A percentile compares a stretch with the other conserved stretches of the same genome.
Conservation (phyloP, 352 stramenopile species). For the Plasmopara viticola region DNA sequence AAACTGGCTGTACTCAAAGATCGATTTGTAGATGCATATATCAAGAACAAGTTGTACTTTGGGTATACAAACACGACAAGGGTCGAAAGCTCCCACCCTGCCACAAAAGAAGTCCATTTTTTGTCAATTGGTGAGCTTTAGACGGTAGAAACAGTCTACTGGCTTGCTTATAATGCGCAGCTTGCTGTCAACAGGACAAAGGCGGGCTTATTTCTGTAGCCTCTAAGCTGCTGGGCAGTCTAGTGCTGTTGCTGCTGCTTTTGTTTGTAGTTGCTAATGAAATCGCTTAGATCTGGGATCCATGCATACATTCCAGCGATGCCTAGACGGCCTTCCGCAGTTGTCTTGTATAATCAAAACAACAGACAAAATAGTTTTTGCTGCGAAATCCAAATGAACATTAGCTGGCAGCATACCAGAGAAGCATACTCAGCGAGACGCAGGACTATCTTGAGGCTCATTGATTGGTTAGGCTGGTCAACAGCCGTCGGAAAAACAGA, state of each 20-base stretch:
- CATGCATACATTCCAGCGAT: constrained; percentile 91
- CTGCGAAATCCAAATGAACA: no score
- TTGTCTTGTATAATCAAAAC: constrained; percentile 48
- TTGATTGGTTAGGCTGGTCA: constrained; percentile 74
- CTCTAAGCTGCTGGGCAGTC: constrained; percentile 26
- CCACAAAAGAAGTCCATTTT: no score
- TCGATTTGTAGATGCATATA: no score
- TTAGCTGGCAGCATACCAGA: constrained; percentile 8
- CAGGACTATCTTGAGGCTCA: constrained; percentile 82
- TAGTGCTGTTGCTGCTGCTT: constrained; percentile 29
- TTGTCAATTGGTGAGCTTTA: no score
- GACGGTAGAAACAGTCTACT: no score
- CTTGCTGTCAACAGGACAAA: no score
- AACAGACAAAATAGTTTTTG: no score
- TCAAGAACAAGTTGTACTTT: no score
- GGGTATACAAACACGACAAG: no score
- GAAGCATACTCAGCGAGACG: constrained; percentile 90
- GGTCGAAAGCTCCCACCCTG: no score
- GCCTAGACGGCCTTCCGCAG: constrained; percentile 88
- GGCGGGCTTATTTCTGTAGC: constrained; percentile 23
- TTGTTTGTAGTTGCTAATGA: constrained; percentile 36
- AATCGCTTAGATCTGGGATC: constrained; percentile 57
- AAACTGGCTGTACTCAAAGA: no score
- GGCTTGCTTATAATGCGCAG: no score
- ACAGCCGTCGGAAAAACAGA: constrained; percentile 90